Evolutionary conservation across 768 basidiomycete species (phyloP).

Genomic region (Rhodosporidiobolus odoratus): DNA sequence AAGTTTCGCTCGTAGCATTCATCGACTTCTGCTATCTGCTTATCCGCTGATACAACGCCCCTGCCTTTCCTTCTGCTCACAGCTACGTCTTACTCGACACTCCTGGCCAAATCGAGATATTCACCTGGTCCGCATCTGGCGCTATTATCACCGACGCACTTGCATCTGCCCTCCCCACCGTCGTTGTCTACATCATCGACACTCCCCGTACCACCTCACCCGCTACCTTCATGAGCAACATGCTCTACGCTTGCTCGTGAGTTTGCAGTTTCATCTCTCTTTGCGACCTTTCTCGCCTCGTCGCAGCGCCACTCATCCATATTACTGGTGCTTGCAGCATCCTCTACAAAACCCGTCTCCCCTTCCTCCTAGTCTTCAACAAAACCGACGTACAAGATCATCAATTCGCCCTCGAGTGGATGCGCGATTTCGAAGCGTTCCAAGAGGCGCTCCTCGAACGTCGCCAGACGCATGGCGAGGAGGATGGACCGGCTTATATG

Average conservation of each 20-base stretch:
- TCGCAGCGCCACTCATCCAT: background rate
- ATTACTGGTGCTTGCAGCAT: conserved; percentile 57
- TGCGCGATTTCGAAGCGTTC: conserved; percentile 94
- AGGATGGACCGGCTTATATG: conserved; percentile 92
- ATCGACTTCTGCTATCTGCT: background rate
- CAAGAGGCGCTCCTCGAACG: conserved; percentile 64
- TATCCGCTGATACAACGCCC: no score
- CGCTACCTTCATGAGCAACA: conserved; percentile 99
- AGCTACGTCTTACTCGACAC: conserved; percentile 95
- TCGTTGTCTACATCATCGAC: conserved; percentile 94
- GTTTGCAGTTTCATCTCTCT: conserved; percentile 38
- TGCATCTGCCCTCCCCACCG: conserved; percentile 84
- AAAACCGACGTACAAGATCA: conserved; percentile 91
- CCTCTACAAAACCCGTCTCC: conserved; percentile 93
- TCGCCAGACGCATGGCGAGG: conserved; percentile 56
- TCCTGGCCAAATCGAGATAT: conserved; percentile 98
- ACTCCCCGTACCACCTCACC: conserved; percentile 90
- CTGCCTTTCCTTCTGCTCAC: no score
- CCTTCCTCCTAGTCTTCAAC: conserved; percentile 97
- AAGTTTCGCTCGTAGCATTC: conserved; percentile 47
- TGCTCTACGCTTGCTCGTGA: conserved; percentile 97
- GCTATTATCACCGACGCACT: conserved; percentile 97
- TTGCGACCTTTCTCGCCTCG: background rate
- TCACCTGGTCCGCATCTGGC: conserved; percentile 98
- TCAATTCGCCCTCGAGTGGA: conserved; percentile 92